phyloP scores from a whole-genome alignment of 345 rosid genomes.

The Brassica incana region DNA sequence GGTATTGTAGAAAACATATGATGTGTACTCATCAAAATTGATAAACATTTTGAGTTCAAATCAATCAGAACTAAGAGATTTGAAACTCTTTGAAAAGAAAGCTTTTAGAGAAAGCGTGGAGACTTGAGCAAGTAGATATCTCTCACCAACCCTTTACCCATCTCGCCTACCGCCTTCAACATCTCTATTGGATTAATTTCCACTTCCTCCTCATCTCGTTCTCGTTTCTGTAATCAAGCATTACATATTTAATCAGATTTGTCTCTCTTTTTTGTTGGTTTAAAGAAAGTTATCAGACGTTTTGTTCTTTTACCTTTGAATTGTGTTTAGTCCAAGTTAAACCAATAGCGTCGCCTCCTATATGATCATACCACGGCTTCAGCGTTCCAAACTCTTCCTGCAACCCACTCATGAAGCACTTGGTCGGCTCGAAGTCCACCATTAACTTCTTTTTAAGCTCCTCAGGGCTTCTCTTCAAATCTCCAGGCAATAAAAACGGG shows the following conservation, averaged over 20 bases:
- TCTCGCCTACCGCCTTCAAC: constrained; percentile 61
- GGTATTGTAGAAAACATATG: background rate
- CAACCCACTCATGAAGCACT: constrained; percentile 60
- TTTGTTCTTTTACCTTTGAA: constrained; percentile 55
- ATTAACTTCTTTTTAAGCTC: constrained; percentile 58
- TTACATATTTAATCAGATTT: constrained; percentile 14
- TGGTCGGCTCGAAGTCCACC: constrained; percentile 78
- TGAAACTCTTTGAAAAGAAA: background rate
- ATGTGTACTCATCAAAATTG: background rate
- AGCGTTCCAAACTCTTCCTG: constrained; percentile 63
- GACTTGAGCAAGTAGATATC: constrained; percentile 67
- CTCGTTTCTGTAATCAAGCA: constrained; percentile 61
- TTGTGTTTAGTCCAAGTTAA: constrained; percentile 65
- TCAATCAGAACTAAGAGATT: background rate
- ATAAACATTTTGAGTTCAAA: background rate
- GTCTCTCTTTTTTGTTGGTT: background rate
- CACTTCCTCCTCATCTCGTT: constrained; percentile 49
- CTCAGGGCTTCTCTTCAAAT: constrained; percentile 55
- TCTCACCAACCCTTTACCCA: constrained; percentile 83
- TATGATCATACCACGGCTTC: constrained; percentile 80
- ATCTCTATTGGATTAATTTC: constrained; percentile 48
- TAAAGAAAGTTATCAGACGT: background rate
- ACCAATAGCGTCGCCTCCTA: constrained; percentile 86
- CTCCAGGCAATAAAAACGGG: constrained; percentile 57
- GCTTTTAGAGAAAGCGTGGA: constrained; percentile 40